phyloP scores from a whole-genome alignment of 2,329 filamentous ascomycete species.

The Niveomyces coronatus region DNA sequence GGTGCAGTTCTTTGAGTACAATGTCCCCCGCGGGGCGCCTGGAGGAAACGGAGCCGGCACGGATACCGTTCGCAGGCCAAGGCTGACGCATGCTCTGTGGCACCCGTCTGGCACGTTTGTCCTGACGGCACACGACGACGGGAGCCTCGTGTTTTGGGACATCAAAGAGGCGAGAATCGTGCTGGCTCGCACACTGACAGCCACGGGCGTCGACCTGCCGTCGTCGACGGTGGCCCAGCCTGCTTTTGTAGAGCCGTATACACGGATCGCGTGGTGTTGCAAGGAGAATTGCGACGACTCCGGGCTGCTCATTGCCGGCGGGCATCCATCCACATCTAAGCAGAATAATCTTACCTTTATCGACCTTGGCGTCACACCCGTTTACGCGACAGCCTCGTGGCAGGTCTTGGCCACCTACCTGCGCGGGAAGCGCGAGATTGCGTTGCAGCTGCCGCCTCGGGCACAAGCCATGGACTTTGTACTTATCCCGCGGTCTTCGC shows the following conservation, averaged over 20 bases:
- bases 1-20: slow-evolving; percentile 72
- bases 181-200: slow-evolving; percentile 69
- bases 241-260: slow-evolving; percentile 61
- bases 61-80: slow-evolving; percentile 57
- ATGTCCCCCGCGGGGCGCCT: slow-evolving; percentile 68
- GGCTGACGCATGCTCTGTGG: slow-evolving; percentile 77
- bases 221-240: slow-evolving; percentile 39
- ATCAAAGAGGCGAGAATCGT: slow-evolving; percentile 76
- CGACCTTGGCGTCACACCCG: slow-evolving; percentile 78
- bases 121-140: slow-evolving; percentile 79
- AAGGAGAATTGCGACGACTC: slow-evolving; percentile 93
- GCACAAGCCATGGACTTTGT: slow-evolving; percentile 73
- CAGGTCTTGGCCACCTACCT: slow-evolving; percentile 71
- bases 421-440: slow-evolving; percentile 60
- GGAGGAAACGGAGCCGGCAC: slow-evolving; percentile 62
- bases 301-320: slow-evolving; percentile 76
- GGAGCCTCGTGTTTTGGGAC: slow-evolving; percentile 91
- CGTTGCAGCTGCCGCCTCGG: slow-evolving; percentile 66
- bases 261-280: slow-evolving; percentile 81
- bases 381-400: slow-evolving; percentile 88
- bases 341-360: slow-evolving; percentile 78
- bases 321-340: slow-evolving; percentile 54
- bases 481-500: slow-evolving; percentile 69
- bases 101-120: slow-evolving; percentile 91
- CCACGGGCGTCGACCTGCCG: slow-evolving; percentile 63